Conservation (phyloP, 2,329 filamentous ascomycete species). For the Shiraia sp. region DNA sequence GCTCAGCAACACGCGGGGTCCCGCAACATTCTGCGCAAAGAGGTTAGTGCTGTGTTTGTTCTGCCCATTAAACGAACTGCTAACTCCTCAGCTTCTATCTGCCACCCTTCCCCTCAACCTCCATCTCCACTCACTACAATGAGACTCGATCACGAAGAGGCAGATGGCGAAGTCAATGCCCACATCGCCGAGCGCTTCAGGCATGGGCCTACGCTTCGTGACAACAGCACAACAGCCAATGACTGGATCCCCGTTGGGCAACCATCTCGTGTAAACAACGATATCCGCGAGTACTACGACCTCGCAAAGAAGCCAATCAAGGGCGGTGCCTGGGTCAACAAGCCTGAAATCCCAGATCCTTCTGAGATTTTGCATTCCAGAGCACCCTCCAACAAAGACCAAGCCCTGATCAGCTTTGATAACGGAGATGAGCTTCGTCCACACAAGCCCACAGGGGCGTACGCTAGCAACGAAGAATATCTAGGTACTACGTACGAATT, state of each 20-base stretch:
- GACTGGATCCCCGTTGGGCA: conserved; percentile 18
- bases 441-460: conserved; percentile 54
- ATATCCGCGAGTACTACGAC: conserved; percentile 33
- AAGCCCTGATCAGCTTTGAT: conserved; percentile 16
- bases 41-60: not conserved
- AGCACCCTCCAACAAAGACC: conserved; percentile 1
- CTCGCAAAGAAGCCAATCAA: conserved; percentile 16
- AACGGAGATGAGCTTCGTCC: conserved; percentile 22
- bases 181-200: conserved; percentile 20
- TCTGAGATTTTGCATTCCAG: conserved; percentile 52
- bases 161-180: conserved; percentile 23
- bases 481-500: conserved; percentile 75
- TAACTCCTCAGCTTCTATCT: not conserved
- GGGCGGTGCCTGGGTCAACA: conserved; percentile 33
- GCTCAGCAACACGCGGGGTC: too few species aligned
- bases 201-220: not conserved
- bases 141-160: conserved; percentile 4
- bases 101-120: not conserved
- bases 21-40: too few species aligned
- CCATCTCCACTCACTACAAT: not conserved
- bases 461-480: conserved; percentile 66
- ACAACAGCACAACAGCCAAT: conserved; percentile 6
- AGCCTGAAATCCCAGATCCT: conserved; percentile 60
- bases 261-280: conserved; percentile 19
- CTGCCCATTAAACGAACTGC: not conserved